These are phyloP conservation scores for Hymenochaete sp. DNA, from an alignment of 1,284 basidiomycete genomes.

Conservation along the genomic window DNA sequence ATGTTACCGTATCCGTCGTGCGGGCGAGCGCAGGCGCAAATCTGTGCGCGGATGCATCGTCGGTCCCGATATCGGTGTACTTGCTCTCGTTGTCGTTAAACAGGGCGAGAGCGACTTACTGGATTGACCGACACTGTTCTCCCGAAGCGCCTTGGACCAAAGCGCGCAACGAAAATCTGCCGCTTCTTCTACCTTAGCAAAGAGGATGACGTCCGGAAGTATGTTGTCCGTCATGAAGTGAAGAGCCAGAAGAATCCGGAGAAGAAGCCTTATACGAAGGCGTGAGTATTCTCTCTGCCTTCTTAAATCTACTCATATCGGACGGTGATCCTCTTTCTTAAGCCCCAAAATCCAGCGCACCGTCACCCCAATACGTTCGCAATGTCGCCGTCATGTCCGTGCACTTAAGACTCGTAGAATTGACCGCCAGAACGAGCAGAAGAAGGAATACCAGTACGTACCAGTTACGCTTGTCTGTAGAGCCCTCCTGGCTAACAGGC, in stretches of 20 bases:
- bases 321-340: conserved; percentile 10
- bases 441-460: conserved; percentile 76
- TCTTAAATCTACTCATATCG: background rate
- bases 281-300: conserved; percentile 47
- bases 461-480: conserved; percentile 24
- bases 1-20: conserved; percentile 91
- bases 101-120: conserved; percentile 90
- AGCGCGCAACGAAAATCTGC: conserved; percentile 92
- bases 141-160: conserved; percentile 93
- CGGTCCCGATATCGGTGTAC: conserved; percentile 91
- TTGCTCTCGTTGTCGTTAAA: conserved; percentile 94
- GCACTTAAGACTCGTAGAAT: conserved; percentile 85
- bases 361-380: conserved; percentile 90
- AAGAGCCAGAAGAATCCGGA: conserved; percentile 83
- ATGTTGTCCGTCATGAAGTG: conserved; percentile 90
- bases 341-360: conserved; percentile 87
- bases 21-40: conserved; percentile 97
- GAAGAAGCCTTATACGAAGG: conserved; percentile 98
- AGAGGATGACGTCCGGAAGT: conserved; percentile 97
- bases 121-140: conserved; percentile 90
- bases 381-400: conserved; percentile 91
- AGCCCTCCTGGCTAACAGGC: conserved; percentile 10
- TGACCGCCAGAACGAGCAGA: conserved; percentile 91
- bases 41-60: conserved; percentile 98
- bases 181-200: conserved; percentile 97